Conservation (phyloP, 768 basidiomycete species). For the Suillus sp. region DNA sequence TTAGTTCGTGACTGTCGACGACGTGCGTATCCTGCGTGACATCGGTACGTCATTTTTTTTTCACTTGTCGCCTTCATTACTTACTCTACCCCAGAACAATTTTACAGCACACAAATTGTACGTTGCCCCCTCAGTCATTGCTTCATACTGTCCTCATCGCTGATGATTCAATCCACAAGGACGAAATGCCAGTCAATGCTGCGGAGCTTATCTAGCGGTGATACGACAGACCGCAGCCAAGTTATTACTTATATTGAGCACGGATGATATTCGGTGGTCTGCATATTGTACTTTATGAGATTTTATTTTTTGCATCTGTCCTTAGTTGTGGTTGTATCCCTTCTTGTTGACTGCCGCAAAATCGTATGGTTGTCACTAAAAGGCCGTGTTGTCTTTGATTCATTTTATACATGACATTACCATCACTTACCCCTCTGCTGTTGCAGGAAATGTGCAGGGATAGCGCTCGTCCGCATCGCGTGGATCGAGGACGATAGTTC, state of each 20-base stretch:
- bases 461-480: background rate
- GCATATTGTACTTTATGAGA: slow-evolving; percentile 23
- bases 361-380: slow-evolving; percentile 3
- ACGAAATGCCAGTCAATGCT: slow-evolving; percentile 99
- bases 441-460: too few relatives aligned
- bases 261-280: slow-evolving; percentile 13
- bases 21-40: slow-evolving; percentile 95
- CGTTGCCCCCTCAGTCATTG: slow-evolving; percentile 26
- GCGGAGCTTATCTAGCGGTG: slow-evolving; percentile 84
- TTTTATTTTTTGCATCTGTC: slow-evolving; percentile 12
- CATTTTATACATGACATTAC: background rate
- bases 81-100: slow-evolving; percentile 66
- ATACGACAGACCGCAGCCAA: background rate
- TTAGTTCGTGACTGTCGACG: slow-evolving; percentile 92
- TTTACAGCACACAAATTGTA: slow-evolving; percentile 94
- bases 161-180: slow-evolving; percentile 50
- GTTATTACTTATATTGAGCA: slow-evolving; percentile 1
- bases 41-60: slow-evolving; percentile 63
- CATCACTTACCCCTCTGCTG: background rate
- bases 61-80: slow-evolving; percentile 17
- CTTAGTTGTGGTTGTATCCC: background rate
- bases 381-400: background rate
- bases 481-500: background rate
- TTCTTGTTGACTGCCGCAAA: background rate
- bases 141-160: background rate